Conservation (phyloP, 257 asterid species). For the Rubia yunnanensis region DNA sequence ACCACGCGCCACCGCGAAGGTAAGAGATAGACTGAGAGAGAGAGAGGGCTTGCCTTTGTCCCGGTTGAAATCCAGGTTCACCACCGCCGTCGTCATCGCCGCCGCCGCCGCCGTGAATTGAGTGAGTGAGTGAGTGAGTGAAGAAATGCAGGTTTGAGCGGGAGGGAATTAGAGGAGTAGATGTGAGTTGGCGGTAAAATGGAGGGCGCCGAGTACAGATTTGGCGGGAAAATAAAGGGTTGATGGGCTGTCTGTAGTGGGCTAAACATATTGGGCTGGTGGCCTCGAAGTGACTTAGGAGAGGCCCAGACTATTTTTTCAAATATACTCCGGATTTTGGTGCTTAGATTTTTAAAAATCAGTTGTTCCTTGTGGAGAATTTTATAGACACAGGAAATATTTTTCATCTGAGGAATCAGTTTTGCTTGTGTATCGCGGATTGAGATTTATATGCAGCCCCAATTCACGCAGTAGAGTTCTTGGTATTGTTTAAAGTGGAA, state of each 20-base stretch:
- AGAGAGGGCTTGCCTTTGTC: slow-evolving; percentile 46
- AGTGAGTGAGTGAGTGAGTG: neutral
- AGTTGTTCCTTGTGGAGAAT: too few species aligned
- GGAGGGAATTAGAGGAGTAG: slow-evolving; percentile 5
- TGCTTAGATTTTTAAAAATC: too few species aligned
- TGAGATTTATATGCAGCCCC: too few species aligned
- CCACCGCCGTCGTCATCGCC: slow-evolving; percentile 30
- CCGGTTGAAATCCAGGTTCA: slow-evolving; percentile 49
- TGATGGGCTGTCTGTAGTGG: neutral
- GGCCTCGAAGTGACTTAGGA: neutral
- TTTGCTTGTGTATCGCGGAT: too few species aligned
- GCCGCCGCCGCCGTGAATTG: neutral
- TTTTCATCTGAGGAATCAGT: too few species aligned
- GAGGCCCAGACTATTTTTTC: neutral
- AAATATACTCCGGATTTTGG: too few species aligned
- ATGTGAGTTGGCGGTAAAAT: slow-evolving; percentile 48
- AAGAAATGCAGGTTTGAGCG: slow-evolving; percentile 6
- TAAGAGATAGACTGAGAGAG: neutral
- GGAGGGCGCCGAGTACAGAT: slow-evolving; percentile 7
- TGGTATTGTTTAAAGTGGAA: too few species aligned
- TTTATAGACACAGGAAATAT: too few species aligned
- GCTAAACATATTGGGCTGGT: neutral
- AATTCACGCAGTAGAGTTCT: too few species aligned
- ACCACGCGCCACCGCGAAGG: neutral
- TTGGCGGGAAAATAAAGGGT: slow-evolving; percentile 55